Evolutionary conservation across 129 eudicot species (phyloP).

Genomic region (Artemisia argyi): DNA sequence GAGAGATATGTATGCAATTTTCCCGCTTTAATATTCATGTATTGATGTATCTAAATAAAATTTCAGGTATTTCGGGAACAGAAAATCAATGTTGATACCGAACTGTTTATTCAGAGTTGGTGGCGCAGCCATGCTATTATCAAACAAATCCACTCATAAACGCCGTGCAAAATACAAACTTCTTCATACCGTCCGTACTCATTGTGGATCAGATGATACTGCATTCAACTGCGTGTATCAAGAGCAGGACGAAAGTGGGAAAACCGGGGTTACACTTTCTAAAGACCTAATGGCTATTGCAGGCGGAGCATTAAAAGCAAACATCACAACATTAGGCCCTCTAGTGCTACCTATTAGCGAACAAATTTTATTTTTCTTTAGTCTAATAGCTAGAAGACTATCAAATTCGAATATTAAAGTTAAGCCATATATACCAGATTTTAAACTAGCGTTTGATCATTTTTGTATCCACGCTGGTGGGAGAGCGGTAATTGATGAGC

Average conservation of each 20-base stretch:
- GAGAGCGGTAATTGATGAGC: slow-evolving; percentile 67
- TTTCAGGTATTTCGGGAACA: slow-evolving; percentile 62
- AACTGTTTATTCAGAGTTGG: slow-evolving; percentile 66
- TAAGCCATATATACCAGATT: slow-evolving; percentile 63
- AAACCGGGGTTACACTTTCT: slow-evolving; percentile 52
- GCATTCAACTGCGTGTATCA: slow-evolving; percentile 61
- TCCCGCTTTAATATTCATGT: too few relatives aligned
- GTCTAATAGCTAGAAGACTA: slow-evolving; percentile 36
- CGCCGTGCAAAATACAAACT: slow-evolving; percentile 49
- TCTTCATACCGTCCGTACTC: slow-evolving; percentile 53
- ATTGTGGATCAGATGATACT: slow-evolving; percentile 45
- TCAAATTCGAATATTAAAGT: slow-evolving; percentile 19
- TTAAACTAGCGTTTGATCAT: slow-evolving; percentile 60
- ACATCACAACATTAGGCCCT: slow-evolving; percentile 60
- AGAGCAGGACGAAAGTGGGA: slow-evolving; percentile 43
- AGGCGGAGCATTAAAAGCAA: slow-evolving; percentile 49
- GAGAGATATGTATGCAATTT: too few relatives aligned
- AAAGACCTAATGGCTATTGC: slow-evolving; percentile 70
- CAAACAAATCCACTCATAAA: slow-evolving; percentile 36
- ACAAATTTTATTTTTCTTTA: slow-evolving; percentile 47
- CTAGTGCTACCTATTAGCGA: slow-evolving; percentile 59
- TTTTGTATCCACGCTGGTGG: slow-evolving; percentile 76
- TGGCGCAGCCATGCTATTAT: slow-evolving; percentile 48
- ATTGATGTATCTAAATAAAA: background rate
- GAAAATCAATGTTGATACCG: slow-evolving; percentile 60